Base-by-base conservation (phyloP, 441 rosid genomes). In the Croton setiger region DNA sequence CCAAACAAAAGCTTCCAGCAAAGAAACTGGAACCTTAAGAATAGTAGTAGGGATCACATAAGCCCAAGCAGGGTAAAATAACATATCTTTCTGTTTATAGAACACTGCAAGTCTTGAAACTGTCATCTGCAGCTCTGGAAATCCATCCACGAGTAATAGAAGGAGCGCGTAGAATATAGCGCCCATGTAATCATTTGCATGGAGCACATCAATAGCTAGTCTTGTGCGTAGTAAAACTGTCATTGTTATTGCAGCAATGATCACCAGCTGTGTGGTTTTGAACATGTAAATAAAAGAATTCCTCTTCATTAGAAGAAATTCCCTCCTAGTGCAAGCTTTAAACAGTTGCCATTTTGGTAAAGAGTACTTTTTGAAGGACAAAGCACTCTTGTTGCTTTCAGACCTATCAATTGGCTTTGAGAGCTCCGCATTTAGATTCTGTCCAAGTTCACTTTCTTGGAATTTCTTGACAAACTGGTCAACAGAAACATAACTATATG, bases 61-160 rank as follows among this genome's bases (percentile, higher is more conserved):
- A 45, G 87, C 87, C 88, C 91, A 86, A 6, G 87, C 87, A 10
- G 88, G 91, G 60, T 81, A 86, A 70, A 86, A 84, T 73, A 44
- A 78, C 51, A 83, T 52, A 13, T 81, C 83, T 58, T 72, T 78
- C 54, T 84, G 88, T 54, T 81, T 86, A 69, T 78, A 76, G 76
- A 86, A 84, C 41, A 76, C 83, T 5, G 76, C 47, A 12, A 86
- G 71, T 72, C 88, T 78, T 5, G 74, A 60, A 37, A 76, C 76
- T 6, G 88, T 86, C 82, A 84, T 66, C 37, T 66, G 39, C 60
- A 80, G 18, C 63, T 84, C 91, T 12, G 87, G 82, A 54, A 80
- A 37, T 31, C 82, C 87, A 48, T 85, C 71, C 2, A 74, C 75
- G 0, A 84, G n/a, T 33, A 84, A 72, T 21, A 58, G 73, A 11